Conservation (phyloP, 805 yeast genomes). For the Starmera quercuum region DNA sequence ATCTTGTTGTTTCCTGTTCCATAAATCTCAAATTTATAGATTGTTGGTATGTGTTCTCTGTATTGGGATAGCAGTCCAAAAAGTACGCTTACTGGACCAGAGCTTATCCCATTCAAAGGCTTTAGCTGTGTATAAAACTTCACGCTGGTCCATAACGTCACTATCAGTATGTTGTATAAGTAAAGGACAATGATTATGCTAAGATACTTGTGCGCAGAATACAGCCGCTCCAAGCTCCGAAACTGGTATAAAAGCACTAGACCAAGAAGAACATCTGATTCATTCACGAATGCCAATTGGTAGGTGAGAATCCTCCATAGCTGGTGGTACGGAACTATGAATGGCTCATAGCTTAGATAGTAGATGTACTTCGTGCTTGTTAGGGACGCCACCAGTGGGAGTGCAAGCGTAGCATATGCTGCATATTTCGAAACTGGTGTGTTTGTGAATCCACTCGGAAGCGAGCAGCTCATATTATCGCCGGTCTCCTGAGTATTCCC, state of each 20-base stretch:
- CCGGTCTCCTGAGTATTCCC: no score
- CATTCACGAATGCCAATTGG: constrained; percentile 18
- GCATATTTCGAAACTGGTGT: constrained; percentile 26
- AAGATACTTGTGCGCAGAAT: constrained; percentile 28
- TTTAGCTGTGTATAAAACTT: constrained; percentile 13
- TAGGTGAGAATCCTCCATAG: constrained; percentile 20
- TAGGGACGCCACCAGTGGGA: constrained; percentile 27
- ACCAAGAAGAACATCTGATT: constrained; percentile 28
- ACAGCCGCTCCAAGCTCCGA: constrained; percentile 29
- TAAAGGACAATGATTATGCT: constrained; percentile 12
- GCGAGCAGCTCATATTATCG: constrained; percentile 18
- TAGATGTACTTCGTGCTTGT: constrained; percentile 27
- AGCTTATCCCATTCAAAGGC: constrained; percentile 8
- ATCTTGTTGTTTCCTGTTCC: constrained; percentile 10
- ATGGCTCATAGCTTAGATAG: constrained; percentile 25
- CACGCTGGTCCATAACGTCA: constrained; percentile 6
- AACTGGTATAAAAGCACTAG: constrained; percentile 28
- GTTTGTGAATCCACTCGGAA: constrained; percentile 29
- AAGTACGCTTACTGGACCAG: constrained; percentile 27
- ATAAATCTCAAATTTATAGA: constrained; percentile 27
- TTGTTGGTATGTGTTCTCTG: constrained; percentile 29
- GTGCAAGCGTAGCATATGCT: constrained; percentile 13
- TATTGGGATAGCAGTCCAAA: constrained; percentile 29
- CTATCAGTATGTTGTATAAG: constrained; percentile 9
- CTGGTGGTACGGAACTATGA: constrained; percentile 23